Percentiles rank a stretch among this genome's conserved stretches.
Evolutionary conservation across 768 basidiomycete genomes (phyloP).

Genomic region (Mrakia hoshinonis): DNA sequence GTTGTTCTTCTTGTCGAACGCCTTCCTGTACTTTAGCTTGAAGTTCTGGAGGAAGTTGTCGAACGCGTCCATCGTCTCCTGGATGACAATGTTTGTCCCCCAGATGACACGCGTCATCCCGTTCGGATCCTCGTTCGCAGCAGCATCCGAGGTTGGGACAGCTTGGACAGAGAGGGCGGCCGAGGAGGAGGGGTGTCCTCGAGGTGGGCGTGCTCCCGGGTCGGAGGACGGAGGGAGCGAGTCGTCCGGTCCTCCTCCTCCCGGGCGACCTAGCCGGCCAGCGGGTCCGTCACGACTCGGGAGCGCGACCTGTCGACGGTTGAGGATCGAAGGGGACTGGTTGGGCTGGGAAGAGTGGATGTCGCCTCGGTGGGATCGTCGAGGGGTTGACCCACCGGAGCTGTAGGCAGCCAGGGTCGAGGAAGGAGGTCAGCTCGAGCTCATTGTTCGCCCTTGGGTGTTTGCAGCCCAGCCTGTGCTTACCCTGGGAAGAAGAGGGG

Average conservation of each 20-base stretch:
- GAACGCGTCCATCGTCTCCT: constrained; percentile 84
- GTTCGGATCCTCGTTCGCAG: constrained; percentile 49
- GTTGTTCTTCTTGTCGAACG: constrained; percentile 53
- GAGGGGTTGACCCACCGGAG: constrained; percentile 50
- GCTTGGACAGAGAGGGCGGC: constrained; percentile 37
- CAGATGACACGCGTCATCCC: constrained; percentile 82
- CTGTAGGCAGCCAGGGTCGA: background rate
- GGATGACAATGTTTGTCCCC: constrained; percentile 91
- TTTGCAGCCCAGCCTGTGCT: constrained; percentile 16
- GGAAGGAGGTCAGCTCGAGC: background rate
- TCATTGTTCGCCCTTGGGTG: background rate
- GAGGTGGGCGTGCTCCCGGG: constrained; percentile 41
- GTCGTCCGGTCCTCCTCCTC: constrained; percentile 30
- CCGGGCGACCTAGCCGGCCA: constrained; percentile 26
- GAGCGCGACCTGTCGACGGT: constrained; percentile 44
- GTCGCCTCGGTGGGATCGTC: constrained; percentile 71
- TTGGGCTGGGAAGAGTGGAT: constrained; percentile 74
- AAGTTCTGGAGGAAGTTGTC: constrained; percentile 81
- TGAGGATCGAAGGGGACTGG: constrained; percentile 44
- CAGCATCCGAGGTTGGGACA: constrained; percentile 28
- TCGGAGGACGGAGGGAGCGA: constrained; percentile 46
- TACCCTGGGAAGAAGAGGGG: constrained; percentile 46
- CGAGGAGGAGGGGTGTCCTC: constrained; percentile 43
- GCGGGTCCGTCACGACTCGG: constrained; percentile 48
- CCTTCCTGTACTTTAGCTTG: constrained; percentile 78